These are phyloP conservation scores for Alternaria conjuncta DNA, from an alignment of 2,329 filamentous ascomycete species.

Conservation along the genomic window DNA sequence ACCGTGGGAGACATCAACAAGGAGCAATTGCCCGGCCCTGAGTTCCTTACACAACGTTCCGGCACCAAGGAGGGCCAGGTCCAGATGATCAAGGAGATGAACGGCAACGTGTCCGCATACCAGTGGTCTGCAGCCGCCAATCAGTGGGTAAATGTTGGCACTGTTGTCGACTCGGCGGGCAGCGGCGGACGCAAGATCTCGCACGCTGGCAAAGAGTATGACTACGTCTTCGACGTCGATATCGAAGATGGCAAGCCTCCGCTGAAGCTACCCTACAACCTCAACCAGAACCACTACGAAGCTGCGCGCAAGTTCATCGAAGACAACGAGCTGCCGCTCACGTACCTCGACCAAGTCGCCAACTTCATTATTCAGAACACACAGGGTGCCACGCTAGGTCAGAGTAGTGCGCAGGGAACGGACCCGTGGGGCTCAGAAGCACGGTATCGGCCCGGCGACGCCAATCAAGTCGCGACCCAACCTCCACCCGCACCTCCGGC, in stretches of 20 bases:
- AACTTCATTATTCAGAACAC: constrained; percentile 93
- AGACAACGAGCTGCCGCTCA: constrained; percentile 85
- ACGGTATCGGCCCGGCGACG: constrained; percentile 77
- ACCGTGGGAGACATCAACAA: constrained; percentile 82
- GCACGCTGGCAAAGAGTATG: constrained; percentile 86
- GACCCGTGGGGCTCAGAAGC: constrained; percentile 82
- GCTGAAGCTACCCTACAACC: constrained; percentile 91
- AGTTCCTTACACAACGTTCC: constrained; percentile 79
- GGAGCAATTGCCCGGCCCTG: constrained; percentile 85
- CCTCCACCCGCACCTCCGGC: constrained; percentile 48
- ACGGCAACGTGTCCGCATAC: constrained; percentile 84
- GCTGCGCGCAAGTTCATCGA: constrained; percentile 88
- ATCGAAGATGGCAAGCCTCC: constrained; percentile 94
- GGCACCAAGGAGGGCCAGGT: constrained; percentile 98
- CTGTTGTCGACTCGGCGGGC: constrained; percentile 86
- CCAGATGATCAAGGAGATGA: constrained; percentile 83
- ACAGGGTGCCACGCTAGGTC: constrained; percentile 81
- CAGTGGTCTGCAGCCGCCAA: constrained; percentile 74
- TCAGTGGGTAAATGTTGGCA: constrained; percentile 89
- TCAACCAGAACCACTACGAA: constrained; percentile 91
- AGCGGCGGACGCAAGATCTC: constrained; percentile 71
- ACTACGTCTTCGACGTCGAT: constrained; percentile 96
- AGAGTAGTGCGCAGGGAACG: constrained; percentile 57
- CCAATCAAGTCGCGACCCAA: constrained; percentile 45
- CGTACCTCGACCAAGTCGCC: constrained; percentile 88